Conservation (phyloP, 208 protist species). For the Porcisia hertigi region DNA sequence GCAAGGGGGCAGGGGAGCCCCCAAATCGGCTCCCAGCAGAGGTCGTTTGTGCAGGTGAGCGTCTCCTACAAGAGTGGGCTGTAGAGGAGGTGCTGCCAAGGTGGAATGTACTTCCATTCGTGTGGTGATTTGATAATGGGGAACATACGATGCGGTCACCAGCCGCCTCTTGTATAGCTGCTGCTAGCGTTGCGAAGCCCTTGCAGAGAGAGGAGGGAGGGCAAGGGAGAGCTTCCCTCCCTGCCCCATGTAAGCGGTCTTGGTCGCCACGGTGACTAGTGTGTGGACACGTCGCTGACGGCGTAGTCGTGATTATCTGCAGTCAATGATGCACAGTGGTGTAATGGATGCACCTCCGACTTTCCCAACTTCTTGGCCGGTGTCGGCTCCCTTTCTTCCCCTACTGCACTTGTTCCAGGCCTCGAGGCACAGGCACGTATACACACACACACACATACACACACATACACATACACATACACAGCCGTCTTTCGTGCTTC, state of each 20-base stretch:
- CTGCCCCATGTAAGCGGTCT: no score
- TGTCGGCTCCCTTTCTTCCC: not conserved
- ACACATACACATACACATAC: conserved; percentile 7
- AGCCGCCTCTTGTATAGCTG: not conserved
- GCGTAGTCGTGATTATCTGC: not conserved
- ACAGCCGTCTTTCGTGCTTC: not conserved
- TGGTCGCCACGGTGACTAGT: no score
- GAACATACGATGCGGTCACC: not conserved
- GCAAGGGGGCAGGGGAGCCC: not conserved
- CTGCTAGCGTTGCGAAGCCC: not conserved
- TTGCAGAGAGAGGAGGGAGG: no score
- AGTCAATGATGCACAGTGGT: not conserved
- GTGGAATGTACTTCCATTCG: conserved; percentile 50
- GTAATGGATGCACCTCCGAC: no score
- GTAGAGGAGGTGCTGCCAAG: conserved; percentile 27
- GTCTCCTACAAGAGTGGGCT: not conserved
- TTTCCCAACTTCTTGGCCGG: not conserved
- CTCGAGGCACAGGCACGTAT: not conserved
- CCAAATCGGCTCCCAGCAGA: not conserved
- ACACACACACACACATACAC: conserved; percentile 7
- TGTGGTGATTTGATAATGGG: conserved; percentile 24
- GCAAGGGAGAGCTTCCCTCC: no score
- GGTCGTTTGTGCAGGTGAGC: not conserved
- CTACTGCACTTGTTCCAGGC: no score
- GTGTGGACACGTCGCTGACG: not conserved